Evolutionary conservation across 1,284 basidiomycete species (phyloP), one percentile per base, ranked within the genome.

Genomic region (Malassezia brasiliensis): DNA sequence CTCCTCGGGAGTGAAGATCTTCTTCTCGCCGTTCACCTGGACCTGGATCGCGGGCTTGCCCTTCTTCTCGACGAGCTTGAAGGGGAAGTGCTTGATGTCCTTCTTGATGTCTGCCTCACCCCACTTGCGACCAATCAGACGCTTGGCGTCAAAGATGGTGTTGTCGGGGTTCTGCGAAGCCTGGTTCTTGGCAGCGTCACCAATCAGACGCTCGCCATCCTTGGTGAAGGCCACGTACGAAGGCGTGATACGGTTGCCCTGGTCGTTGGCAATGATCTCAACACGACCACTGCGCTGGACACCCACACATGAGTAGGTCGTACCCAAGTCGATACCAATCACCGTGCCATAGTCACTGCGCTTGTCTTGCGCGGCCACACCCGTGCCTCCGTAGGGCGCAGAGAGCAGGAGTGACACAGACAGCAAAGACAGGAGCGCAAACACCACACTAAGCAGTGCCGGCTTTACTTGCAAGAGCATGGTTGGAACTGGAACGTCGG

Each of bases 81-180:
- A 75, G 52, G 73, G 73, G 56, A 71, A 69, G 58, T 66, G 70
- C 59, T 63, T 69, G 50, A 67, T 61, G 60, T 75, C 73, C 47
- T 66, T 67, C 64, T 79, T 79, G 68, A 79, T 77, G 70, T 80
- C 79, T 46, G 75, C 61, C 70, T 80, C 79, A 57, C 68, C 75
- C 75, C 77, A 79, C 67, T 77, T 76, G 68, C 79, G 77, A 45
- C 80, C 80, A 75, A 96, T 93, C 62, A 96, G 83, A 79, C 91
- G 90, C 77, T 96, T 96, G 60, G 90, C 90, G 77, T 96, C 91
- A 74, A 96, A 96, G 67, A 64, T 60, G 55, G 91, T 96, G 79
- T 96, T 96, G 76, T 83, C 78, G 22, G 91, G 90, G 79, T 93
- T 93, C 70, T 79, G 78, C 36, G 81, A 77, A 42, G 79, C 80